Evolutionary conservation across 768 basidiomycete genomes (phyloP), one percentile per base, ranked within the genome.

Genomic region (Dioszegia aurantiaca): DNA sequence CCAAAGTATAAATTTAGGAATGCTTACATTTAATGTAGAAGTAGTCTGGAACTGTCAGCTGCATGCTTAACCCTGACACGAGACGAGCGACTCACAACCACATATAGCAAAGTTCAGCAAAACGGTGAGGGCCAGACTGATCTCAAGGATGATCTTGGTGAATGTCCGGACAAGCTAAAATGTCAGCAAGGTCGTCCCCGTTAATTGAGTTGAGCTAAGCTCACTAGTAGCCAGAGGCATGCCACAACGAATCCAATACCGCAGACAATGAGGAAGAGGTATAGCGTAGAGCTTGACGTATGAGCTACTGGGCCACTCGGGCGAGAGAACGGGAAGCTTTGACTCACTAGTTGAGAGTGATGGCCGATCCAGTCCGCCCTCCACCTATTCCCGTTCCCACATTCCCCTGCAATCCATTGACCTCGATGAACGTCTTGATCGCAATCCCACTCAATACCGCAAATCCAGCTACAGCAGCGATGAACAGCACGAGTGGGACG

Each of bases 391-490:
- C 78, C 2, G 64, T 69, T 56, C 61, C 66, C 0, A 77, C 88
- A 17, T 88, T 87, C 41, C 88, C 89, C 5, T 86, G 86, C 2
- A 87, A 78, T 0, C 89, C 89, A 31, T 83, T 85, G 56, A 81
- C 72, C 6, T 80, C 79, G 36, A 85, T 79, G 82, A 86, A 90
- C 19, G 82, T 79, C 30, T 80, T 78, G 27, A 90, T 77, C 1
- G 82, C 83, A 21, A 89, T 80, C 1, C 81, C 88, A 17, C 86
- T 86, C 5, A 90, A 65, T 1, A 81, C 86, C 14, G 80, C 83
- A 68, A 85, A 90, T 1, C 86, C 88, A 27, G 84, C 77, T 33
- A 88, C 85, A 77, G 87, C 84, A 1, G 84, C 78, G n/a, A 90
- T 73, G 77, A 88, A 90, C 33, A 89, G 70, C 6, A 87, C 69